Percentiles rank a stretch among this genome's conserved stretches.
phyloP scores from a whole-genome alignment of 139 green algal genomes.

The Chlorella sp. region DNA sequence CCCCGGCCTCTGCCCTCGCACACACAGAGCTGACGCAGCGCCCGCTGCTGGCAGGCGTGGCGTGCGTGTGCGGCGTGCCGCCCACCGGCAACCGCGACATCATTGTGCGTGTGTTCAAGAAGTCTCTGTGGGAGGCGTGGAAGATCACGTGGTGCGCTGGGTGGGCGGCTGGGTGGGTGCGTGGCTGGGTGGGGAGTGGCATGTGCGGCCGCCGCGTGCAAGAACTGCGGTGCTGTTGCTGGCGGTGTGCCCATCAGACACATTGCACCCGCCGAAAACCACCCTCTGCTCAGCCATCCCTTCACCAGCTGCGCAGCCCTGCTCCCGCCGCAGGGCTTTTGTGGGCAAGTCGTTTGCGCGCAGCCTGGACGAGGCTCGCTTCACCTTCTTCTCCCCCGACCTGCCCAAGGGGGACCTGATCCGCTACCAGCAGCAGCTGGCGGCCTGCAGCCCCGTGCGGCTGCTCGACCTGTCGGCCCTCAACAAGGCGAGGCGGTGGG shows the following conservation, averaged over 20 bases:
- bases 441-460: conserved; percentile 42
- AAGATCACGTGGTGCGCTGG: conserved; percentile 71
- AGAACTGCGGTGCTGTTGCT: too few relatives aligned
- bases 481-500: conserved; percentile 35
- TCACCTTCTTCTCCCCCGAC: conserved; percentile 77
- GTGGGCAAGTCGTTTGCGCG: conserved; percentile 65
- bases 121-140: conserved; percentile 46
- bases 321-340: conserved; percentile 61
- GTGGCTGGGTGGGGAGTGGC: background rate
- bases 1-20: too few relatives aligned
- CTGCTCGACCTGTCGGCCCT: conserved; percentile 65
- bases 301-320: background rate
- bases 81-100: conserved; percentile 73
- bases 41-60: conserved; percentile 57
- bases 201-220: background rate
- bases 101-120: conserved; percentile 37
- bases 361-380: conserved; percentile 49
- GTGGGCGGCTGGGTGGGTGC: background rate
- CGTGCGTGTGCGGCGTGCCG: conserved; percentile 64
- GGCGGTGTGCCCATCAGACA: too few relatives aligned
- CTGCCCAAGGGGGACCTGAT: conserved; percentile 63
- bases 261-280: background rate
- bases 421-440: conserved; percentile 63
- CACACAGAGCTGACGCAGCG: too few relatives aligned
- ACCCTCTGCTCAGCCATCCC: background rate